A percentile compares a stretch with the other conserved stretches of the same genome.
phyloP scores from a whole-genome alignment of 2,329 filamentous ascomycete species.

The Neurospora sp. region DNA sequence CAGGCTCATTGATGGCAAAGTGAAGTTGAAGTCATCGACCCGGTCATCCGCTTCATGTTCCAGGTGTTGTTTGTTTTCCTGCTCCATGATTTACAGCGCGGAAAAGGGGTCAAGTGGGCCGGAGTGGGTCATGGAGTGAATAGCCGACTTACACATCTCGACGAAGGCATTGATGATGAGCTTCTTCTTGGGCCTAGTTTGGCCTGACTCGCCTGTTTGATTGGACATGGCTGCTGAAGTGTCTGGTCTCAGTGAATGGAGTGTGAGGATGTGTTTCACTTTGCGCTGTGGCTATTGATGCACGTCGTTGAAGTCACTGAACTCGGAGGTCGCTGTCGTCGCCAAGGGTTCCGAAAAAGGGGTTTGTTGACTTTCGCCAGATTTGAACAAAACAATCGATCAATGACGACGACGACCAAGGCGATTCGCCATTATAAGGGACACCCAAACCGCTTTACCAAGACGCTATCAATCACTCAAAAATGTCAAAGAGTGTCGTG shows the following conservation, averaged over 20 bases:
- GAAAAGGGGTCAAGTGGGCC: neutral
- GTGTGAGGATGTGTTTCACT: neutral
- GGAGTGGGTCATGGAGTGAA: neutral
- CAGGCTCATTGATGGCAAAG: neutral
- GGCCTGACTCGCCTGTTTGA: constrained; percentile 3
- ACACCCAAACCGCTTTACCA: neutral
- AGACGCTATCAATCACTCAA: neutral
- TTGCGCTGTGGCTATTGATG: neutral
- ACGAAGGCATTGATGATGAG: constrained; percentile 17
- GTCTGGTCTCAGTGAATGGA: neutral
- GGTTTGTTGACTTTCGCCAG: neutral
- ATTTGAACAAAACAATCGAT: neutral
- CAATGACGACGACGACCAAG: neutral
- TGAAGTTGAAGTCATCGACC: neutral
- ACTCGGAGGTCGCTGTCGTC: neutral
- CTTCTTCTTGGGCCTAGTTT: constrained; percentile 10
- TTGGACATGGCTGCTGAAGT: neutral
- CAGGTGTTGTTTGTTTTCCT: neutral
- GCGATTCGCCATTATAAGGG: neutral
- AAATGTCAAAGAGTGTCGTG: neutral
- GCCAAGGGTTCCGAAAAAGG: neutral
- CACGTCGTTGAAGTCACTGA: neutral
- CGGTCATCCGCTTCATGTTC: neutral
- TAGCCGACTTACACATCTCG: constrained; percentile 12
- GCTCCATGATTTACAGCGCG: neutral